Evolutionary conservation across 257 asterid genomes (phyloP).

Genomic region (Salvia miltiorrhiza): DNA sequence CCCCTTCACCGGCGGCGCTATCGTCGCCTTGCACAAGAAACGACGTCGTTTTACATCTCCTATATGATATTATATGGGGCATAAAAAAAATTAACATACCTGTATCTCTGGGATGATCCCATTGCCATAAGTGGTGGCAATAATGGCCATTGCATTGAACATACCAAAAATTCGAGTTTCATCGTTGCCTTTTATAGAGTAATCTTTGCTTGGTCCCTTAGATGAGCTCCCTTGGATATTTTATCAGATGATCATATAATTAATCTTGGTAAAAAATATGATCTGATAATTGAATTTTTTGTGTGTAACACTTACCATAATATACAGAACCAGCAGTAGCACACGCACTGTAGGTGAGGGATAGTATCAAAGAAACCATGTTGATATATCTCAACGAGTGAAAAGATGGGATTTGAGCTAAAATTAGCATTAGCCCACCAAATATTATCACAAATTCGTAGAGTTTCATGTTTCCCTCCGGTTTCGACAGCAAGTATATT

Average conservation of each 20-base stretch:
- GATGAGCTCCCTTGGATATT: constrained; percentile 58
- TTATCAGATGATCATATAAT: background rate
- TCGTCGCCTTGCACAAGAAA: constrained; percentile 53
- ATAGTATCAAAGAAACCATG: constrained; percentile 62
- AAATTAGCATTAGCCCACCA: constrained; percentile 72
- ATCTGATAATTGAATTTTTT: background rate
- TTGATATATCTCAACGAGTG: constrained; percentile 91
- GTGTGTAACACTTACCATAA: constrained; percentile 42
- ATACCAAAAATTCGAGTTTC: constrained; percentile 57
- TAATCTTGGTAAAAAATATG: background rate
- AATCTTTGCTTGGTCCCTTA: constrained; percentile 64
- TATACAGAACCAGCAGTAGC: constrained; percentile 82
- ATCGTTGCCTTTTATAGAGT: constrained; percentile 37
- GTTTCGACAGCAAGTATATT: constrained; percentile 51
- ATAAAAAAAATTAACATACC: constrained; percentile 32
- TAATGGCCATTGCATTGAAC: constrained; percentile 76
- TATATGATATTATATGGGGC: background rate
- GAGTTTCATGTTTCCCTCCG: constrained; percentile 61
- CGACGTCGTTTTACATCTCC: background rate
- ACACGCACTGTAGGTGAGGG: constrained; percentile 74
- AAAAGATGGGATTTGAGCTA: constrained; percentile 95
- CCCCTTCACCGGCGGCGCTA: constrained; percentile 88
- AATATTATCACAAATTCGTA: constrained; percentile 63
- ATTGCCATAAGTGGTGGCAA: constrained; percentile 91
- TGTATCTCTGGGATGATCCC: constrained; percentile 94